phyloP scores from a whole-genome alignment of 2,329 filamentous ascomycete genomes.

The Elsinoe perseae region DNA sequence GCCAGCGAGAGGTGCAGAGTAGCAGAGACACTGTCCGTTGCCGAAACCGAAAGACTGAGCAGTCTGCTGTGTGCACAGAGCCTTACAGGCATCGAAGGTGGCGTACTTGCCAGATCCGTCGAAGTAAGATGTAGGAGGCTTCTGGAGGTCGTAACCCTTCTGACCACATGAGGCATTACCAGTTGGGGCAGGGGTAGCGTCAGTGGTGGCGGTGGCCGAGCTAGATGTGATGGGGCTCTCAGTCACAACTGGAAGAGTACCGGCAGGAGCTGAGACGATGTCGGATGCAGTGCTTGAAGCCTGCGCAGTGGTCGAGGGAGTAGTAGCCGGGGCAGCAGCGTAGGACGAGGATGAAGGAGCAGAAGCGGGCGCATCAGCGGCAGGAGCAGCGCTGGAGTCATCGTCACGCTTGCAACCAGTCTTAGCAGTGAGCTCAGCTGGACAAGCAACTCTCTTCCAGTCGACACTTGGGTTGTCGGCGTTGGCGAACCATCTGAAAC shows the following conservation, averaged over 20 bases:
- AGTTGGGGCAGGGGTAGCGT: not conserved
- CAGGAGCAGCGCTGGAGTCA: slow-evolving; percentile 17
- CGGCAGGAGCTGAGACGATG: not conserved
- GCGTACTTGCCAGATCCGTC: slow-evolving; percentile 5
- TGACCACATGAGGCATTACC: not conserved
- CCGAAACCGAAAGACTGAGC: slow-evolving; percentile 5
- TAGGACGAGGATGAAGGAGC: slow-evolving; percentile 17
- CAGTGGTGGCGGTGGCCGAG: slow-evolving; percentile 12
- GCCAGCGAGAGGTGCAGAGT: slow-evolving; percentile 7
- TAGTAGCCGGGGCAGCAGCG: slow-evolving; percentile 10
- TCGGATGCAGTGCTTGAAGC: not conserved
- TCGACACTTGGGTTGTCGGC: slow-evolving; percentile 46
- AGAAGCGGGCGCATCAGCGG: slow-evolving; percentile 16
- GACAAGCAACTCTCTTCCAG: slow-evolving; percentile 48
- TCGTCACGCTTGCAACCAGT: slow-evolving; percentile 34
- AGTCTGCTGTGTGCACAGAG: slow-evolving; percentile 2
- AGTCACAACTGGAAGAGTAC: slow-evolving; percentile 6
- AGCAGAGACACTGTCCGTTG: slow-evolving; percentile 5
- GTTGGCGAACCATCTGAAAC: slow-evolving; percentile 53
- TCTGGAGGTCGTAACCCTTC: slow-evolving; percentile 11
- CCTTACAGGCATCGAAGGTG: slow-evolving; percentile 9
- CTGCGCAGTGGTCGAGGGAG: not conserved
- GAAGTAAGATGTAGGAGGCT: slow-evolving; percentile 1
- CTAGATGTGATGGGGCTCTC: slow-evolving; percentile 6
- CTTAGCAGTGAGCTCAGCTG: slow-evolving; percentile 41